These are phyloP conservation scores for Aspergillus heteromorphus DNA, from an alignment of 495 filamentous ascomycete genomes.

Conservation along the genomic window DNA sequence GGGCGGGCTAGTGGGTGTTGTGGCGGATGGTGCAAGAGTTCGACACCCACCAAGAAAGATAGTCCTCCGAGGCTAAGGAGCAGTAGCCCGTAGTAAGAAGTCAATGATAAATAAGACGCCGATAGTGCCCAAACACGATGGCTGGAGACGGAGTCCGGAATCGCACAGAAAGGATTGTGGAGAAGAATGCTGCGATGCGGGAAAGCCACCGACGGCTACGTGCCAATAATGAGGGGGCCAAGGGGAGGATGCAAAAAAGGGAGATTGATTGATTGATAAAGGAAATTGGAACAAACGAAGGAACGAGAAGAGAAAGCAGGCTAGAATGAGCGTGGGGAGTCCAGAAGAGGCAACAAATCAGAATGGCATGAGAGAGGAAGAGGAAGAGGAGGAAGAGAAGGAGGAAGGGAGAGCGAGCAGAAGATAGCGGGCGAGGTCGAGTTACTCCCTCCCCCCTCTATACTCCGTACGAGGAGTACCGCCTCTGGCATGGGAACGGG, in stretches of 20 bases:
- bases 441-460: too few relatives aligned
- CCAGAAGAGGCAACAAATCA: conserved; percentile 3
- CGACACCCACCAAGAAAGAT: not conserved
- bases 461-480: too few relatives aligned
- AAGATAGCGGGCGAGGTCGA: not conserved
- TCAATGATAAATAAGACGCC: not conserved
- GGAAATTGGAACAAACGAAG: conserved; percentile 8
- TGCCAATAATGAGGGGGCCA: conserved; percentile 1
- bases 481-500: not conserved
- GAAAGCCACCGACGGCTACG: conserved; percentile 11
- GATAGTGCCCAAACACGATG: not conserved
- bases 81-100: conserved; percentile 2
- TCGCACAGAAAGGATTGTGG: not conserved
- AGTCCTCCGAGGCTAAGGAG: conserved; percentile 2
- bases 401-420: not conserved
- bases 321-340: conserved; percentile 8
- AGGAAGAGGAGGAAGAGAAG: not conserved
- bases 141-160: not conserved
- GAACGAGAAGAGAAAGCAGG: conserved; percentile 6
- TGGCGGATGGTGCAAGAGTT: not conserved
- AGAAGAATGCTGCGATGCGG: conserved; percentile 6
- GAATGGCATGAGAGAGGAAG: not conserved
- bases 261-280: not conserved
- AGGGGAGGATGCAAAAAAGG: not conserved
- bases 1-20: not conserved